A percentile compares a stretch with the other conserved stretches of the same genome.
Conservation (phyloP, 2,329 filamentous ascomycete genomes). For the Rutstroemia sp. region DNA sequence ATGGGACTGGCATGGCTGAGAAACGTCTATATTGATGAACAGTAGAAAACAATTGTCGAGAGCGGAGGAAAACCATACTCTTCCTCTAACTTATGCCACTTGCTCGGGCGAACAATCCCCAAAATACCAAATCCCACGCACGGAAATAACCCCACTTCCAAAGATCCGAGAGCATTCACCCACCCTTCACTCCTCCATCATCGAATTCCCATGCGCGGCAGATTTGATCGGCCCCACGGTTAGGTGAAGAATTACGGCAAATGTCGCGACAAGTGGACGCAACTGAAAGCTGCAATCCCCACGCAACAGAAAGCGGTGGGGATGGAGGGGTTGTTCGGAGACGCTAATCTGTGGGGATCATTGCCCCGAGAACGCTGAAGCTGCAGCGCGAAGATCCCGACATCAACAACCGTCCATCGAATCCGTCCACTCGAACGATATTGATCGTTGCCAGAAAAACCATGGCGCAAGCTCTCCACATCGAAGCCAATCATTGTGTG, state of each 20-base stretch:
- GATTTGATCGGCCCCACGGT: neutral
- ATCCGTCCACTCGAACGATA: neutral
- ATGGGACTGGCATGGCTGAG: constrained; percentile 9
- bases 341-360: neutral
- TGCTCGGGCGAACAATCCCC: neutral
- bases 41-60: neutral
- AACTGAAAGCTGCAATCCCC: neutral
- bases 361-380: neutral
- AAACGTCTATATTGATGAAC: neutral
- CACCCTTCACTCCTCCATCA: too few relatives aligned
- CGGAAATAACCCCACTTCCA: neutral
- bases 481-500: neutral
- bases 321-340: neutral
- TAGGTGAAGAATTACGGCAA: neutral
- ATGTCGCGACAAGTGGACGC: neutral
- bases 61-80: neutral
- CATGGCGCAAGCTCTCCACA: constrained; percentile 6
- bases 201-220: too few relatives aligned
- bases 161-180: too few relatives aligned
- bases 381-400: neutral
- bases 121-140: neutral
- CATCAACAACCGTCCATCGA: neutral
- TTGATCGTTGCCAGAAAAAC: neutral
- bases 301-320: neutral
- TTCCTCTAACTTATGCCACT: neutral